Percentiles rank a stretch among this genome's conserved stretches.
phyloP scores from a whole-genome alignment of 495 filamentous ascomycete genomes.

The Penicillium lividum region DNA sequence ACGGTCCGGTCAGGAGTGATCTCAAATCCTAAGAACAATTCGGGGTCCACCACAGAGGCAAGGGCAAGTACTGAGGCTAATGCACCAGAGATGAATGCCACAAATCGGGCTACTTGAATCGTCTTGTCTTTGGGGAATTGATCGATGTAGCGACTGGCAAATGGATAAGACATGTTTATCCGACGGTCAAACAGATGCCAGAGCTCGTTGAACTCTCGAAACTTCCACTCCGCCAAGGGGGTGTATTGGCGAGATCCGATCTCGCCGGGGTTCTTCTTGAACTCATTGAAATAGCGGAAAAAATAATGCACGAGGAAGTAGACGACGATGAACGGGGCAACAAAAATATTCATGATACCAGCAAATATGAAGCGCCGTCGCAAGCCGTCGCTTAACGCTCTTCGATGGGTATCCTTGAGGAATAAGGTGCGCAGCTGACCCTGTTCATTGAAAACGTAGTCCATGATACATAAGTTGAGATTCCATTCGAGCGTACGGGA shows the following conservation, averaged over 20 bases:
- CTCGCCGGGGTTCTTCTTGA: constrained; percentile 85
- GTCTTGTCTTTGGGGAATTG: constrained; percentile 97
- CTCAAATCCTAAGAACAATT: constrained; percentile 89
- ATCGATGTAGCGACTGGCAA: constrained; percentile 86
- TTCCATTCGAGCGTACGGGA: constrained; percentile 86
- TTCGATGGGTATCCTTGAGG: constrained; percentile 76
- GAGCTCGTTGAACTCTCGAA: constrained; percentile 96
- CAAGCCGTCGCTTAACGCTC: constrained; percentile 73
- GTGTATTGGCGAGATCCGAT: constrained; percentile 86
- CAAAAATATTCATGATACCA: constrained; percentile 81
- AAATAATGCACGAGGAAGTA: constrained; percentile 87
- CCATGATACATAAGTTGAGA: constrained; percentile 81
- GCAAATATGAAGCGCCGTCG: constrained; percentile 75
- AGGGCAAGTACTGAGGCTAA: constrained; percentile 80
- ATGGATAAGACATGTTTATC: constrained; percentile 92
- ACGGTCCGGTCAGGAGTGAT: constrained; percentile 81
- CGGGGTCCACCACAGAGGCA: constrained; percentile 80
- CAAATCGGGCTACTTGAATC: constrained; percentile 74
- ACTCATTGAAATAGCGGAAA: constrained; percentile 92
- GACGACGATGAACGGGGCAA: constrained; percentile 78
- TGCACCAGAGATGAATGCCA: constrained; percentile 84
- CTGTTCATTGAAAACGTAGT: constrained; percentile 88
- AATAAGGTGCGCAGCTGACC: constrained; percentile 83
- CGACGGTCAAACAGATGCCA: constrained; percentile 87
- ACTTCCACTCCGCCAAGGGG: constrained; percentile 94